These are phyloP conservation scores for Agaricus bisporus DNA, from an alignment of 768 basidiomycete genomes.

Conservation along the genomic window DNA sequence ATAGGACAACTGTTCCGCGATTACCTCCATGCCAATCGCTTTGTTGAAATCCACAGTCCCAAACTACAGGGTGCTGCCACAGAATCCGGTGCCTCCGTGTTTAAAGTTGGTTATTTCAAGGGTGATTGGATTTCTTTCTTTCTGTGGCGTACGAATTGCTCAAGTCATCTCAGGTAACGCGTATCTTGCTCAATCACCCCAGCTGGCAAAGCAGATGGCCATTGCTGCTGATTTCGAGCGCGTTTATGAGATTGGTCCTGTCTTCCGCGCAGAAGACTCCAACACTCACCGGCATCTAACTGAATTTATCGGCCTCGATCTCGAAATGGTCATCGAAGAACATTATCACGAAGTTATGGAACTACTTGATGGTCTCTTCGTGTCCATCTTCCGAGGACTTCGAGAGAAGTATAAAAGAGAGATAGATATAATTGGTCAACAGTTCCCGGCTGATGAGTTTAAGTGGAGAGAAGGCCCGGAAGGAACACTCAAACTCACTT, in stretches of 20 bases:
- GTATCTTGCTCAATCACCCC: constrained; percentile 94
- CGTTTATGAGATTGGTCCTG: constrained; percentile 94
- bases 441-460: constrained; percentile 96
- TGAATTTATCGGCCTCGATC: constrained; percentile 97
- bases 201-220: constrained; percentile 98
- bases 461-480: constrained; percentile 89
- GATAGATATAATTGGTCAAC: constrained; percentile 73
- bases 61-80: constrained; percentile 97
- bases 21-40: constrained; percentile 66
- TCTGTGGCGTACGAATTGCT: not conserved
- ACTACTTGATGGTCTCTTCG: constrained; percentile 79
- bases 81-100: constrained; percentile 94
- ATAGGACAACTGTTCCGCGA: constrained; percentile 86
- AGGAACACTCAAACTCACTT: constrained; percentile 80
- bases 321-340: constrained; percentile 98
- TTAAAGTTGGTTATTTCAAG: constrained; percentile 98
- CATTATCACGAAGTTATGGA: constrained; percentile 99
- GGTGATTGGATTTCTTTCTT: constrained; percentile 33
- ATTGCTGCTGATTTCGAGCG: constrained; percentile 98
- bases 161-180: constrained; percentile 55
- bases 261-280: constrained; percentile 96
- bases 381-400: constrained; percentile 81
- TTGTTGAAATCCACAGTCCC: constrained; percentile 95
- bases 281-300: constrained; percentile 98
- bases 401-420: constrained; percentile 73